These are phyloP conservation scores for Oryza australiensis DNA, from an alignment of 176 grass and related monocot species.

Conservation along the genomic window DNA sequence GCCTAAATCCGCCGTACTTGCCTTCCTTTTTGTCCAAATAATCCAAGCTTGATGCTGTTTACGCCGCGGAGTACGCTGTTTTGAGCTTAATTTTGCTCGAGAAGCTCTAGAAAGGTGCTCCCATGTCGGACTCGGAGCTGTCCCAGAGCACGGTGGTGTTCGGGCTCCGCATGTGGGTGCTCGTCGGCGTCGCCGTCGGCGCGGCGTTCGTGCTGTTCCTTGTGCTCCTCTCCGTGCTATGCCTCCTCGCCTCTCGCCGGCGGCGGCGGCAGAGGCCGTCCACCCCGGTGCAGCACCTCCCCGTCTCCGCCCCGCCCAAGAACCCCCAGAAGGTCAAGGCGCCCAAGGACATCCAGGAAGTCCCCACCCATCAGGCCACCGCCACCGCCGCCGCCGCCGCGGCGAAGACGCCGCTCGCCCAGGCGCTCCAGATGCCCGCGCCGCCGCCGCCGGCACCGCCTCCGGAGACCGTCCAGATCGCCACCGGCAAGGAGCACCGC, in stretches of 20 bases:
- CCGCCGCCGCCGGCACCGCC: neutral
- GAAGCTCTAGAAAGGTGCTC: neutral
- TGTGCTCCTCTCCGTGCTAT: constrained; percentile 67
- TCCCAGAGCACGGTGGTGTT: constrained; percentile 78
- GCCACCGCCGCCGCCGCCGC: neutral
- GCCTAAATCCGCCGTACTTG: neutral
- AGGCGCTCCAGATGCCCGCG: constrained; percentile 36
- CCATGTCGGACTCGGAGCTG: constrained; percentile 71
- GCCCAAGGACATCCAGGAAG: constrained; percentile 53
- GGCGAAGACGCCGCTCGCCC: constrained; percentile 37
- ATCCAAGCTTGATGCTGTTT: constrained; percentile 4
- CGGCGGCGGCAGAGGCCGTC: constrained; percentile 7
- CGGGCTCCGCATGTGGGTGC: constrained; percentile 79
- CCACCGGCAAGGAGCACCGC: constrained; percentile 55
- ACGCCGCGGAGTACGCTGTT: neutral
- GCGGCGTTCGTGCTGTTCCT: constrained; percentile 75
- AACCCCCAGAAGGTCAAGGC: constrained; percentile 31
- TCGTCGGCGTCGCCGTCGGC: constrained; percentile 66
- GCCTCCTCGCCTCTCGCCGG: constrained; percentile 55
- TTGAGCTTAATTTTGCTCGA: neutral
- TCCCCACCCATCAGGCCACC: constrained; percentile 1
- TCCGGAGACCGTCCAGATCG: constrained; percentile 42
- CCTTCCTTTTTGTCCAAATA: neutral
- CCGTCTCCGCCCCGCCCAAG: constrained; percentile 37
- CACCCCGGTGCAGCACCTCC: constrained; percentile 28